These are phyloP conservation scores for Tetrahymena borealis DNA, from an alignment of 73 alveolate species.

Conservation along the genomic window DNA sequence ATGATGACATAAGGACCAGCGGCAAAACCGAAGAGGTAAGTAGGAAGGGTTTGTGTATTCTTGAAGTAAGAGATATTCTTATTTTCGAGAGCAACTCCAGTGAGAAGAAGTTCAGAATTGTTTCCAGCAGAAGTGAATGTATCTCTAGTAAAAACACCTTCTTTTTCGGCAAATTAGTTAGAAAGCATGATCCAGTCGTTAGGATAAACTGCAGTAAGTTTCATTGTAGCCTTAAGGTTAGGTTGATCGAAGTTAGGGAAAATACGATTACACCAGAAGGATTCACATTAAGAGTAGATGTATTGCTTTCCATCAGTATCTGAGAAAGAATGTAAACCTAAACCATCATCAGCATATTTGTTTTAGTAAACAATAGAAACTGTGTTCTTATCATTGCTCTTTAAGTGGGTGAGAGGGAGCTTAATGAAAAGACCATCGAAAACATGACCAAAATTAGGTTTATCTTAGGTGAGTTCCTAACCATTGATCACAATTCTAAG, in stretches of 20 bases:
- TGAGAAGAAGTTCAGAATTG: conserved; percentile 7
- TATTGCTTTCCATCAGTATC: conserved; percentile 88
- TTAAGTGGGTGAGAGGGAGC: neutral
- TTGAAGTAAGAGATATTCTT: neutral
- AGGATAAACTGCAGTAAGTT: conserved; percentile 68
- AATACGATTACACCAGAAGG: conserved; percentile 87
- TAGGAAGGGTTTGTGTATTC: conserved; percentile 60
- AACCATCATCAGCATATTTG: conserved; percentile 64
- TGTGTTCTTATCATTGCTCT: conserved; percentile 12
- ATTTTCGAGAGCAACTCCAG: neutral
- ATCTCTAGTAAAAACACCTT: neutral
- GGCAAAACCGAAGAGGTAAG: conserved; percentile 73
- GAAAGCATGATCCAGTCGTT: conserved; percentile 82
- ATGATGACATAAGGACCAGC: conserved; percentile 67
- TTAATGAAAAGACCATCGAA: neutral
- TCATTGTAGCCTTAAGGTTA: conserved; percentile 76
- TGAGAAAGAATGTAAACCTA: conserved; percentile 79
- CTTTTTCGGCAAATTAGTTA: conserved; percentile 43
- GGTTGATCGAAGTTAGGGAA: conserved; percentile 97
- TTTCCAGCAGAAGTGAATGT: neutral
- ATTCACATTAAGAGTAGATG: conserved; percentile 91
- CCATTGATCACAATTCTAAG: neutral
- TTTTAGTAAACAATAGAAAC: conserved; percentile 38
- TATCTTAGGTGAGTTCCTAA: neutral
- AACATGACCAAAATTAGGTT: neutral